phyloP scores from a whole-genome alignment of 2,329 filamentous ascomycete genomes.

The Penicillium sp. region DNA sequence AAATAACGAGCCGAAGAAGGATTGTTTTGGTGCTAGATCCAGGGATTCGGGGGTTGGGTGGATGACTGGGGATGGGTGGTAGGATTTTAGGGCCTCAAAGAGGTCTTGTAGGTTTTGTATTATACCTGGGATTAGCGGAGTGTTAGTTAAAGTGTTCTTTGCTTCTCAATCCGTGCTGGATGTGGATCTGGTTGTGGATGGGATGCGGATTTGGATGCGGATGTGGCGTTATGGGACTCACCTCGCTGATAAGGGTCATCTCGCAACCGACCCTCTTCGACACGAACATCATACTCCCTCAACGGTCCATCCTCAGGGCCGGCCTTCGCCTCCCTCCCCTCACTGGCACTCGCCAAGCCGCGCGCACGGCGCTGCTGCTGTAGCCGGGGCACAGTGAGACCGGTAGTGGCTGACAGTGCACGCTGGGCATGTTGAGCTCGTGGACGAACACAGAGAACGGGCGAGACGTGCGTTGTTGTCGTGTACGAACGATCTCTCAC shows the following conservation, averaged over 20 bases:
- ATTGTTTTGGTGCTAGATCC: constrained; percentile 55
- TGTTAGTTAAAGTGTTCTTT: neutral
- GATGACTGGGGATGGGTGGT: constrained; percentile 73
- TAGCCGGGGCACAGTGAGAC: neutral
- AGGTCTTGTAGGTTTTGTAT: constrained; percentile 88
- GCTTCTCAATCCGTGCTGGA: neutral
- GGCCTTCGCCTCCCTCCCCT: constrained; percentile 10
- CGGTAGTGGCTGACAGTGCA: too few relatives aligned
- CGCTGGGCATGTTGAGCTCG: neutral
- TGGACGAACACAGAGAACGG: neutral
- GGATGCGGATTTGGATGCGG: too few relatives aligned
- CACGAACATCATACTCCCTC: constrained; percentile 83
- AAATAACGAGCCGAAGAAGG: constrained; percentile 57
- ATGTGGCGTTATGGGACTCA: constrained; percentile 50
- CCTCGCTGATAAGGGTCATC: constrained; percentile 92
- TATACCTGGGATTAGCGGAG: constrained; percentile 63
- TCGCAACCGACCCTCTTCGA: constrained; percentile 71
- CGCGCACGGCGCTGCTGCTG: constrained; percentile 7
- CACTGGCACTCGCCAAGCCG: constrained; percentile 23
- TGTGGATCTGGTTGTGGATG: too few relatives aligned
- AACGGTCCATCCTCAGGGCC: constrained; percentile 67
- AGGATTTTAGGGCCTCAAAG: constrained; percentile 77
- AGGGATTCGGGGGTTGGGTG: constrained; percentile 77
- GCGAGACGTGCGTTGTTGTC: neutral
- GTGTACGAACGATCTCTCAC: constrained; percentile 21